Conservation (phyloP, 2,329 filamentous ascomycete genomes). For the Mycosphaerella sp. region DNA sequence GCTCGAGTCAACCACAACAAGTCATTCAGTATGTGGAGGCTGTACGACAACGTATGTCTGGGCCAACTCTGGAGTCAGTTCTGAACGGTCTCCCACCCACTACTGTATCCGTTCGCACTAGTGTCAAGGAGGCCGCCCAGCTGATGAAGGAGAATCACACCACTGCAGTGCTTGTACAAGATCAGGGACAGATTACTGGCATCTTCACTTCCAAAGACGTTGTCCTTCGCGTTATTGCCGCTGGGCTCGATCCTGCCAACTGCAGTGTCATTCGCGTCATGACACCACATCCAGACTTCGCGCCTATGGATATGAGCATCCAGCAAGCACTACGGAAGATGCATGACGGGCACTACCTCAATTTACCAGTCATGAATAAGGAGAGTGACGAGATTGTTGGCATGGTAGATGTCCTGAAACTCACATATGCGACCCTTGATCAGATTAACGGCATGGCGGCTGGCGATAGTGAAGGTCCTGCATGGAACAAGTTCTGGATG, state of each 20-base stretch:
- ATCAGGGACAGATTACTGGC: slow-evolving; percentile 93
- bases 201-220: slow-evolving; percentile 99
- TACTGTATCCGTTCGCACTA: slow-evolving; percentile 91
- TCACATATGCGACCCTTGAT: slow-evolving; percentile 96
- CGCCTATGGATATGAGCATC: slow-evolving; percentile 97
- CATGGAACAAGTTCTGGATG: slow-evolving; percentile 99
- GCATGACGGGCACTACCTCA: slow-evolving; percentile 98
- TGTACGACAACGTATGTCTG: slow-evolving; percentile 92
- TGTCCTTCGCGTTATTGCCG: slow-evolving; percentile 93
- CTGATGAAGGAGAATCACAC: slow-evolving; percentile 99
- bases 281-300: slow-evolving; percentile 98
- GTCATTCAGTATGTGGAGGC: slow-evolving; percentile 99
- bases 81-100: slow-evolving; percentile 86
- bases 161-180: slow-evolving; percentile 90
- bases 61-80: slow-evolving; percentile 90
- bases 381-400: slow-evolving; percentile 94
- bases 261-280: slow-evolving; percentile 98
- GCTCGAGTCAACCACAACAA: slow-evolving; percentile 92
- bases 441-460: slow-evolving; percentile 90
- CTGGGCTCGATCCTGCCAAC: slow-evolving; percentile 84
- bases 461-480: slow-evolving; percentile 83
- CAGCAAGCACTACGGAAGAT: slow-evolving; percentile 97
- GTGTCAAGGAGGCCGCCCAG: slow-evolving; percentile 89
- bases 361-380: slow-evolving; percentile 91
- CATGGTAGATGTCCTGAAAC: slow-evolving; percentile 97